A percentile compares a stretch with the other conserved stretches of the same genome.
phyloP scores from a whole-genome alignment of 179 eudicot genomes.

The Nepenthes alata region DNA sequence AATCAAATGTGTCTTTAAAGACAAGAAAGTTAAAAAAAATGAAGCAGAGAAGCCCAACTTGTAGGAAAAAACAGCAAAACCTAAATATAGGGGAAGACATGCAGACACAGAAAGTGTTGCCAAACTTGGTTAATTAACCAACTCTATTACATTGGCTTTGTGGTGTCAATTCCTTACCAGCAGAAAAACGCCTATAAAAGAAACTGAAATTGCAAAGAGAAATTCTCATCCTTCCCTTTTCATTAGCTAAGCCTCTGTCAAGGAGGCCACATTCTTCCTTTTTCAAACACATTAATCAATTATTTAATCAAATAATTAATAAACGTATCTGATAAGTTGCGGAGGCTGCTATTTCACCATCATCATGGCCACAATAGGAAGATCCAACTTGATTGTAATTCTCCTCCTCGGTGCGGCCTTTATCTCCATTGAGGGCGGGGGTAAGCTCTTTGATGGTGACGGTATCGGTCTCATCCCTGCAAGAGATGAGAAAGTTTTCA shows the following conservation, averaged over 20 bases:
- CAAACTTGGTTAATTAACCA: too few species aligned
- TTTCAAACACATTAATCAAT: neutral
- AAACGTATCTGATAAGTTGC: neutral
- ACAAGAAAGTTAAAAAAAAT: too few species aligned
- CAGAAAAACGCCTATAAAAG: too few species aligned
- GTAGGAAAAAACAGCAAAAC: too few species aligned
- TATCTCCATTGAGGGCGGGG: constrained; percentile 12
- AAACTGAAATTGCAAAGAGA: neutral
- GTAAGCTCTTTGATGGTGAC: constrained; percentile 12
- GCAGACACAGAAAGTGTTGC: too few species aligned
- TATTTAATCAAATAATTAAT: neutral
- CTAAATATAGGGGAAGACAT: too few species aligned
- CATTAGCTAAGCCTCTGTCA: neutral
- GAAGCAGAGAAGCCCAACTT: too few species aligned
- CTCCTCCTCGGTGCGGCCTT: constrained; percentile 16
- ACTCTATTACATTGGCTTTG: neutral
- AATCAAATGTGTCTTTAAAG: too few species aligned
- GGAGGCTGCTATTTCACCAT: neutral
- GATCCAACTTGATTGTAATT: neutral
- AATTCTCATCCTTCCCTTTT: neutral
- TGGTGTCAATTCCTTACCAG: neutral
- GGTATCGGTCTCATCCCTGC: constrained; percentile 10
- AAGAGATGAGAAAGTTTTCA: constrained; percentile 32
- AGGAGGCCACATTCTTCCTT: neutral
- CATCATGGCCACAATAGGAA: constrained; percentile 4